phyloP scores from a whole-genome alignment of 345 rosid species.

The Clausena lansium region DNA sequence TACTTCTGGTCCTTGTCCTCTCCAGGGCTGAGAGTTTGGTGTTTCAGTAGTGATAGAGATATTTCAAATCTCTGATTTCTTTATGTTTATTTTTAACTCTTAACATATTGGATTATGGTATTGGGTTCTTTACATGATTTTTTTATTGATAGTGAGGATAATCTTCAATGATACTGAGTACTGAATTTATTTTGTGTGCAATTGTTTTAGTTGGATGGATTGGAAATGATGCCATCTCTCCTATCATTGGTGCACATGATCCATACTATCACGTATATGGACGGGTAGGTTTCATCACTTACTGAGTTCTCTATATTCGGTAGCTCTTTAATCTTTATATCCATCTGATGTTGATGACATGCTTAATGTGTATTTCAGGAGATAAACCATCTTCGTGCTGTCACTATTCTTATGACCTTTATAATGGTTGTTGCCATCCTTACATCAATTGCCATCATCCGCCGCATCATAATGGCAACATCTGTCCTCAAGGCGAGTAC shows the following conservation, averaged over 20 bases:
- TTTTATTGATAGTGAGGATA: not conserved
- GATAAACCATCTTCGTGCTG: conserved; percentile 69
- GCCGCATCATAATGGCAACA: conserved; percentile 93
- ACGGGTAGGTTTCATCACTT: conserved; percentile 54
- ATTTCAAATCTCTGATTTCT: not conserved
- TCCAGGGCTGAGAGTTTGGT: not conserved
- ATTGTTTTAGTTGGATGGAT: conserved; percentile 87
- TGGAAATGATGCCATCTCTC: conserved; percentile 84
- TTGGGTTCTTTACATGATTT: not conserved
- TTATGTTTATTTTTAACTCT: not conserved
- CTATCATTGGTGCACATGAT: conserved; percentile 84
- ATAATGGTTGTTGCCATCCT: conserved; percentile 72
- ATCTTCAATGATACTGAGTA: not conserved
- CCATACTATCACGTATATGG: conserved; percentile 74
- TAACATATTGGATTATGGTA: not conserved
- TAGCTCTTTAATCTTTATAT: not conserved
- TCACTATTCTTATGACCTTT: conserved; percentile 76
- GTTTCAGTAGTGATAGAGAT: conserved; percentile 1
- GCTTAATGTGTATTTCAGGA: conserved; percentile 54
- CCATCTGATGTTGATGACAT: not conserved
- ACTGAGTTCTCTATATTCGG: not conserved
- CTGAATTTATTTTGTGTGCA: conserved; percentile 18
- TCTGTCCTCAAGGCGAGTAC: conserved; percentile 88
- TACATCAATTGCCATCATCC: conserved; percentile 86
- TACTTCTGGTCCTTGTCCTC: not conserved